These are phyloP conservation scores for Thalassia testudinum DNA, from an alignment of 116 monocot species.

Conservation along the genomic window DNA sequence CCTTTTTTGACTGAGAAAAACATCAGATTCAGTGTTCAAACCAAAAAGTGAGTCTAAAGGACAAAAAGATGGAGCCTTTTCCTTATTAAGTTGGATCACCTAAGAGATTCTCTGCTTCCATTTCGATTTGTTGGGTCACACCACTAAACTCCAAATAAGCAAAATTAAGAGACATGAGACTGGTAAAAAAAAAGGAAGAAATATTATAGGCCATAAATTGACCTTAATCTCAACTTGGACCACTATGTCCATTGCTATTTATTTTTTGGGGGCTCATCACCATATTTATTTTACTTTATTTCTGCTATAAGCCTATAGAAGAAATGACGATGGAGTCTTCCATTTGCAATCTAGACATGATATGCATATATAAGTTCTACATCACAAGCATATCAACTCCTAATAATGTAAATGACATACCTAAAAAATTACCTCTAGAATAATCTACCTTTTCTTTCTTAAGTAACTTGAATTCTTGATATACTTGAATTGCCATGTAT, in stretches of 20 bases:
- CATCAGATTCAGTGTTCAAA: not conserved
- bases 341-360: too few relatives aligned
- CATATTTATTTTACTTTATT: not conserved
- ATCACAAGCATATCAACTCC: too few relatives aligned
- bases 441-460: not conserved
- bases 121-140: not conserved
- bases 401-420: too few relatives aligned
- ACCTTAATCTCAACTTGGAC: not conserved
- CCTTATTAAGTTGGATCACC: not conserved
- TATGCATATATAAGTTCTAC: too few relatives aligned
- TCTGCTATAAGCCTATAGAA: not conserved
- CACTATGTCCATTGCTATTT: not conserved
- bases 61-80: not conserved
- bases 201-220: not conserved
- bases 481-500: too few relatives aligned
- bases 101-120: not conserved
- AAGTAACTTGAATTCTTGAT: too few relatives aligned
- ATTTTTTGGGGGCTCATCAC: too few relatives aligned
- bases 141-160: too few relatives aligned
- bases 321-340: too few relatives aligned
- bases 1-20: too few relatives aligned
- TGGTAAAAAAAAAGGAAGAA: not conserved
- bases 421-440: too few relatives aligned
- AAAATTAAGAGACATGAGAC: too few relatives aligned
- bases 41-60: not conserved